Percentiles rank a stretch among this genome's conserved stretches.
phyloP scores from a whole-genome alignment of 352 stramenopile species.

The Globisporangium abappressorium region DNA sequence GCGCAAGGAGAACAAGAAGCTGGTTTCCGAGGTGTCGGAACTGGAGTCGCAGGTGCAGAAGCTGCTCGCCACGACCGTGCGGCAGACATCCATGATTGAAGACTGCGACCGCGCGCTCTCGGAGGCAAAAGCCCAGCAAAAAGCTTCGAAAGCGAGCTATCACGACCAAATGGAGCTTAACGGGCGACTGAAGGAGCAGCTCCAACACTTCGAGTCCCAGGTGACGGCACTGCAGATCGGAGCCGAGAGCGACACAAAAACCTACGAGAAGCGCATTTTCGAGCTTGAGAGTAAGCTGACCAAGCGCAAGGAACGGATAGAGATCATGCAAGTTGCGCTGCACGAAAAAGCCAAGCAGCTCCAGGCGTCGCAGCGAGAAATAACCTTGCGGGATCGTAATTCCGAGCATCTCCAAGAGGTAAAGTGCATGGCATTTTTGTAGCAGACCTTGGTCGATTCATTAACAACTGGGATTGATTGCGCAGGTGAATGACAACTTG shows the following conservation, averaged over 20 bases:
- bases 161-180: slow-evolving; percentile 43
- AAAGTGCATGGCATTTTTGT: neutral
- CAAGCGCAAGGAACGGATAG: slow-evolving; percentile 37
- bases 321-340: slow-evolving; percentile 35
- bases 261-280: slow-evolving; percentile 27
- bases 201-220: slow-evolving; percentile 38
- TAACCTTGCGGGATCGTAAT: slow-evolving; percentile 31
- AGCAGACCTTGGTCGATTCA: neutral
- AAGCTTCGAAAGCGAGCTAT: slow-evolving; percentile 32
- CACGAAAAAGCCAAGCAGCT: slow-evolving; percentile 50
- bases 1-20: slow-evolving; percentile 27
- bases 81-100: slow-evolving; percentile 72
- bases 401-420: slow-evolving; percentile 51
- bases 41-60: slow-evolving; percentile 47
- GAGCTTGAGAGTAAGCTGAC: slow-evolving; percentile 40
- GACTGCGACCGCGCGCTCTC: slow-evolving; percentile 62
- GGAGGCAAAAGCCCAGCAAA: slow-evolving; percentile 38
- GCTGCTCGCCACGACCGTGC: slow-evolving; percentile 53
- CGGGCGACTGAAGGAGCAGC: slow-evolving; percentile 26
- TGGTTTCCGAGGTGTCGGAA: slow-evolving; percentile 24
- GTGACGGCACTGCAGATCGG: slow-evolving; percentile 23
- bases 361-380: slow-evolving; percentile 39
- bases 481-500: slow-evolving; percentile 43
- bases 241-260: slow-evolving; percentile 16
- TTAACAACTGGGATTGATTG: neutral